Evolutionary conservation across 441 rosid species (phyloP), one percentile per base, ranked within the genome.

Genomic region (Erodium chrysanthum): DNA sequence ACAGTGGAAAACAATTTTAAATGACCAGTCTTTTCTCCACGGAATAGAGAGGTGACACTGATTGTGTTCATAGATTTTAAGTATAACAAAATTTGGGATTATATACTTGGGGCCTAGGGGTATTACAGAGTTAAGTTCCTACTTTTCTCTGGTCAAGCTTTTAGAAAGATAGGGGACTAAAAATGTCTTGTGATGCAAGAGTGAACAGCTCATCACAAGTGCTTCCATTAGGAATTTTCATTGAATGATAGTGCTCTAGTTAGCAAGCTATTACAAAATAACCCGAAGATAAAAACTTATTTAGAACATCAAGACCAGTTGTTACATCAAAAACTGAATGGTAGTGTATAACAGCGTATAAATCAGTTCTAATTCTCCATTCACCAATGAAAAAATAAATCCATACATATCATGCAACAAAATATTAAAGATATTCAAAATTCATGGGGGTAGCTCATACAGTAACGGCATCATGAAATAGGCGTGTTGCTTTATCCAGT

Each of bases 381-480:
- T 9, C 25, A 20, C 25, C 60, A 54, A 18, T 6, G 10, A 54
- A 21, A 21, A 8, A 7, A 18, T 54, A 31, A 0, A 31, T 5
- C 60, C 21, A 54, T 54, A 54, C 2, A 54, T 20, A 31, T 46
- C 18, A 71, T 20, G 69, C 48, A 69, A 29, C 8, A 23, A 58
- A 44, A 65, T 14, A 2, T 10, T 37, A 27, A 15, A 8, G 33
- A 68, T 42, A 25, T 31, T 61, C 7, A 64, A 42, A 31, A 63
- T 31, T 67, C 56, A 72, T 50, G 27, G 31, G 70, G 65, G 4
- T 1, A 48, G 66, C 67, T 33, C 84, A 21, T 84, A 92, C 97
- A 73, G 71, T 76, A 70, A 89, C 50, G 66, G 95, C 91, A 67
- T 81, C 85, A 71, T 86, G 88, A 80, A 92, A 89, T 69, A 89